Base-by-base conservation (phyloP, 2,329 filamentous ascomycete genomes). In the Fusarium tricinctum region DNA sequence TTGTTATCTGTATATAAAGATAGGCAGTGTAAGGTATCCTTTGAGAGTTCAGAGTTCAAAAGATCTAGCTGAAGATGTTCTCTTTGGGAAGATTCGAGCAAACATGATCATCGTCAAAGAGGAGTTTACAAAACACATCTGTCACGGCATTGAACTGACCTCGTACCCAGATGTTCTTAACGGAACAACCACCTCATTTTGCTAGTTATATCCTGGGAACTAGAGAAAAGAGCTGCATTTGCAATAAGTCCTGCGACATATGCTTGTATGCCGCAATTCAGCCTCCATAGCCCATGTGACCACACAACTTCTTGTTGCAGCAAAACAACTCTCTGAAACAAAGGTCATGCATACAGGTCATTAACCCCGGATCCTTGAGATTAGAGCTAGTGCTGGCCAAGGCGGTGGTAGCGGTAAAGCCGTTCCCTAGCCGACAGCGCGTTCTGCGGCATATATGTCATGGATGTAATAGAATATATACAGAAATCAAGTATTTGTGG, bases 341-440 rank as follows among this genome's bases (percentile, higher is more conserved):
- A 42, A 54, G 50, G n/a, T 23, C 30, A 39, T 28, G 33, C n/a
- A 32, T 30, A 33, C 15, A 55, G 26, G 30, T 56, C 44, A 22
- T 17, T n/a, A 38, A 47, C 33, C 57, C 57, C 30, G 19, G 57
- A 62, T 55, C 57, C 57, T 47, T 62, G 42, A 54, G 40, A 33
- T 43, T n/a, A 9, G 20, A 22, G n/a, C 20, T 42, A 26, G 23
- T n/a, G 48, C 45, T 51, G 42, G 35, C 44, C 40, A 50, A 48
- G 52, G 33, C 44, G 23, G 57, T 42, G 14, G 49, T 55, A 63
- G 44, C 51, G 48, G 58, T 56, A 58, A 51, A 67, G 50, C 53
- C 49, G 67, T 69, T 69, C 47, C 66, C 67, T 69, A 53, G 66
- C 67, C 66, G 66, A 69, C 67, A 70, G 44, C 39, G 42, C 38